Percentiles rank a stretch among this genome's conserved stretches.
Evolutionary conservation across 768 basidiomycete genomes (phyloP).

Genomic region (Terana coerulea): DNA sequence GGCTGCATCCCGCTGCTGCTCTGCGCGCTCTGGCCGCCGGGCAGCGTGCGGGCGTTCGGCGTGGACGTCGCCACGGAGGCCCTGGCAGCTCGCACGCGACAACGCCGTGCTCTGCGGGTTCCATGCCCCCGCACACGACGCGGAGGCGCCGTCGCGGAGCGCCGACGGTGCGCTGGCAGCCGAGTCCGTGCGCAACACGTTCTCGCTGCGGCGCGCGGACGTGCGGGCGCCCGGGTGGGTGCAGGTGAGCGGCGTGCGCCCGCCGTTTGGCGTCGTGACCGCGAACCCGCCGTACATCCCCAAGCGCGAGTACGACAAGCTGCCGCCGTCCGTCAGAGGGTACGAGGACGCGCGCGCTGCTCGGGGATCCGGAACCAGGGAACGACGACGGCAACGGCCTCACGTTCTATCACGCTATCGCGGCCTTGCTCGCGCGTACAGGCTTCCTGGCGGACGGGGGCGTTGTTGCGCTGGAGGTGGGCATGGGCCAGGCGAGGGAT

Average conservation of each 20-base stretch:
- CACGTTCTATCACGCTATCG: constrained; percentile 71
- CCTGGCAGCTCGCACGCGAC: constrained; percentile 40
- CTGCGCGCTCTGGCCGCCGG: constrained; percentile 57
- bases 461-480: constrained; percentile 76
- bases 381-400: constrained; percentile 42
- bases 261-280: constrained; percentile 73
- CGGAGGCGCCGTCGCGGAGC: background rate
- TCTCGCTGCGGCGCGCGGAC: constrained; percentile 39
- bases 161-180: no score
- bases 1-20: constrained; percentile 91
- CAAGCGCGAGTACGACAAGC: constrained; percentile 50
- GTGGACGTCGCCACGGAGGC: constrained; percentile 70
- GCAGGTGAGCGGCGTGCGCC: constrained; percentile 16
- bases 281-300: constrained; percentile 89
- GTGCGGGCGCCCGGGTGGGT: constrained; percentile 32
- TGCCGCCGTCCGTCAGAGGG: constrained; percentile 66
- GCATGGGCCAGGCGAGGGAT: constrained; percentile 60
- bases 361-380: constrained; percentile 56
- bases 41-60: constrained; percentile 51
- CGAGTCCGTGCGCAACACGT: constrained; percentile 30
- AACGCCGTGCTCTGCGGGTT: constrained; percentile 34
- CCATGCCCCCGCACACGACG: constrained; percentile 1
- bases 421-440: constrained; percentile 48
- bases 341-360: constrained; percentile 83
- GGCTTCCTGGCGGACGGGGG: constrained; percentile 51